These are phyloP conservation scores for Ustilago bromivora DNA, from an alignment of 1,284 basidiomycete genomes.

Conservation along the genomic window DNA sequence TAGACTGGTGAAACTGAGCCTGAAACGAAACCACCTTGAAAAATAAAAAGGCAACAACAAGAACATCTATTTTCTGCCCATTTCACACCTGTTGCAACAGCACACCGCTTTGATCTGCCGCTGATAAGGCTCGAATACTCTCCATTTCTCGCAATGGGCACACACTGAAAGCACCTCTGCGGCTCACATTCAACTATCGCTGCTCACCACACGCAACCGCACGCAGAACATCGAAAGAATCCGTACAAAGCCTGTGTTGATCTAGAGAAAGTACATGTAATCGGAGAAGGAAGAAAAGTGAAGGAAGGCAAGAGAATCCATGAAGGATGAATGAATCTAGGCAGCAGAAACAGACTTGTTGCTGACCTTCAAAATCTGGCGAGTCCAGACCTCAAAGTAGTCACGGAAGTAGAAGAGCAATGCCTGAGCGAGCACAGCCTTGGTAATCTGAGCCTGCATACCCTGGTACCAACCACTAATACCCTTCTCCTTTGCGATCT, in stretches of 20 bases:
- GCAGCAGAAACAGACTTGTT: constrained; percentile 34
- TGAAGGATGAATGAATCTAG: neutral
- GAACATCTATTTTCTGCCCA: constrained; percentile 10
- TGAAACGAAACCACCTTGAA: constrained; percentile 10
- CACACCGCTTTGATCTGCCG: constrained; percentile 1
- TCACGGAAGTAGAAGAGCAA: constrained; percentile 67
- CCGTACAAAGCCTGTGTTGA: neutral
- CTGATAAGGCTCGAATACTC: constrained; percentile 3
- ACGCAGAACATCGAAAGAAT: neutral
- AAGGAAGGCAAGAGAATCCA: neutral
- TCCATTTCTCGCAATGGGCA: constrained; percentile 10
- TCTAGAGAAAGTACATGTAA: constrained; percentile 28
- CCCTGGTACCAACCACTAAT: constrained; percentile 90
- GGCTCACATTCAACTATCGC: neutral
- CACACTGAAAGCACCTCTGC: neutral
- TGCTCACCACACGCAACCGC: neutral
- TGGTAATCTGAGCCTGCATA: constrained; percentile 89
- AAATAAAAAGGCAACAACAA: constrained; percentile 2
- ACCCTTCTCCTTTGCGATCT: constrained; percentile 77
- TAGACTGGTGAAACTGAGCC: neutral
- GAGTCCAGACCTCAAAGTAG: constrained; percentile 69
- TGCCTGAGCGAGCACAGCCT: constrained; percentile 86
- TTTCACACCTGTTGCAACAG: neutral
- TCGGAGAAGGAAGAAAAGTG: constrained; percentile 3
- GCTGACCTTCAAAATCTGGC: constrained; percentile 55